These are phyloP conservation scores for Mycena belliarum DNA, from an alignment of 768 basidiomycete species.

Conservation along the genomic window DNA sequence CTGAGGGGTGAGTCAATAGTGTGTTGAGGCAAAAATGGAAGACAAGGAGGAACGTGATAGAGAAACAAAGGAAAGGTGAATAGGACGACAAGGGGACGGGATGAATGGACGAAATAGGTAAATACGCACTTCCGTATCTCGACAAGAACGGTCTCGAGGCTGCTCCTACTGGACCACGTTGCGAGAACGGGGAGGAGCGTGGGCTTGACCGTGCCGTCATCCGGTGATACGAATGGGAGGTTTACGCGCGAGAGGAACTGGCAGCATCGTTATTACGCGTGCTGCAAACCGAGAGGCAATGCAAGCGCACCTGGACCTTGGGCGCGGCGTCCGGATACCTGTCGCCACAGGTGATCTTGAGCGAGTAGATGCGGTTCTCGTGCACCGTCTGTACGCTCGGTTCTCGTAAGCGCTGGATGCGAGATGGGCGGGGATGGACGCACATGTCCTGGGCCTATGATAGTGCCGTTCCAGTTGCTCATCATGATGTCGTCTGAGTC, in stretches of 20 bases:
- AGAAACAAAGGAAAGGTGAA: background rate
- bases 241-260: constrained; percentile 88
- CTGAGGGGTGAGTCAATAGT: constrained; percentile 48
- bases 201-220: constrained; percentile 78
- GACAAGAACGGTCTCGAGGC: constrained; percentile 88
- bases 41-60: background rate
- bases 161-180: constrained; percentile 73
- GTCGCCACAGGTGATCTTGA: constrained; percentile 84
- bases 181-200: constrained; percentile 69
- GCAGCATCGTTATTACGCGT: background rate
- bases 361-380: constrained; percentile 97
- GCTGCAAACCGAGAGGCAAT: constrained; percentile 60
- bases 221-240: constrained; percentile 81
- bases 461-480: constrained; percentile 98
- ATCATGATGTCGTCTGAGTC: constrained; percentile 96
- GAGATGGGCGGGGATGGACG: constrained; percentile 29
- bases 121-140: constrained; percentile 89
- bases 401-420: background rate
- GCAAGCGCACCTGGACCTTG: constrained; percentile 44
- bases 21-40: too few species aligned
- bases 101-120: too few species aligned
- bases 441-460: constrained; percentile 97
- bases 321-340: constrained; percentile 80
- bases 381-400: constrained; percentile 73
- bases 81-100: background rate